Conservation (phyloP, 1,284 basidiomycete species). For the Ceraceosorus guamensis region DNA sequence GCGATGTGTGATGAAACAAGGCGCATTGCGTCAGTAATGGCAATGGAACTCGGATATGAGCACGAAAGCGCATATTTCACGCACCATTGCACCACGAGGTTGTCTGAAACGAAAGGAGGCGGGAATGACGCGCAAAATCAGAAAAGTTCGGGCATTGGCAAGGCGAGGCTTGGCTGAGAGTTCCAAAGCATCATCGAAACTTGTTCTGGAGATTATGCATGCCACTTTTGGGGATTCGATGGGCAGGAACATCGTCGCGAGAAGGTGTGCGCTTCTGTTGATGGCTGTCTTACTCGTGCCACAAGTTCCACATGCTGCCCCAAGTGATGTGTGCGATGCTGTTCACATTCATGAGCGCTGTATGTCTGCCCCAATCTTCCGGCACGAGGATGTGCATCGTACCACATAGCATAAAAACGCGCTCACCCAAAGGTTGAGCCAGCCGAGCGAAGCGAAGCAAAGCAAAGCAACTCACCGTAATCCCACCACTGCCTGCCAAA, state of each 20-base stretch:
- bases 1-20: not conserved
- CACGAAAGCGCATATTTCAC: not conserved
- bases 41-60: not conserved
- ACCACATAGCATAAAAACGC: no score
- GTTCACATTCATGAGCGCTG: not conserved
- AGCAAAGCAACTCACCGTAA: conserved; percentile 52
- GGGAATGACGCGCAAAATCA: not conserved
- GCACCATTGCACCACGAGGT: conserved; percentile 41
- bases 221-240: no score
- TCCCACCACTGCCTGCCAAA: conserved; percentile 58
- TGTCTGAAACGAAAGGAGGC: conserved; percentile 18
- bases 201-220: no score
- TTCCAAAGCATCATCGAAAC: no score
- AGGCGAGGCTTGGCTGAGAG: no score
- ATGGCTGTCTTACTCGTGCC: not conserved
- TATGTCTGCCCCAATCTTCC: no score
- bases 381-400: no score
- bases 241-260: no score
- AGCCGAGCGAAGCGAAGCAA: not conserved
- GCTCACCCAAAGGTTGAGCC: no score
- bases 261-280: no score
- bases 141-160: no score
- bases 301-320: not conserved
- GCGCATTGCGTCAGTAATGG: no score
- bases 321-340: not conserved